Percentiles rank a stretch among this genome's conserved stretches.
These are phyloP conservation scores for Neurospora sublineolata DNA, from an alignment of 495 filamentous ascomycete species.

Conservation along the genomic window DNA sequence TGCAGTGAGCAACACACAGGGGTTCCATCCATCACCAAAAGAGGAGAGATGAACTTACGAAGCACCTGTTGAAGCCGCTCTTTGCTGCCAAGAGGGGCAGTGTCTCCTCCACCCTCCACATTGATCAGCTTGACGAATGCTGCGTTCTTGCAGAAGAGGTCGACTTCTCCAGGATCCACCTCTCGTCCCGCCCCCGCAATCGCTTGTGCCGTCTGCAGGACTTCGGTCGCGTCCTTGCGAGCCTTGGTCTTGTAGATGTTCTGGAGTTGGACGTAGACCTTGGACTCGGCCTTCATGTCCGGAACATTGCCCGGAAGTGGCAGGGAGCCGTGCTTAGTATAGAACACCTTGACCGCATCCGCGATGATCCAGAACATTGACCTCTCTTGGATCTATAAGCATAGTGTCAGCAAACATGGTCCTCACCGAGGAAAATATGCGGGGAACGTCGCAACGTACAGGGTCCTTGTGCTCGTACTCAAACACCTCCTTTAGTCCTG, in stretches of 20 bases:
- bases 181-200: conserved; percentile 36
- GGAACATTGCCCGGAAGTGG: conserved; percentile 82
- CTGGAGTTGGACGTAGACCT: conserved; percentile 83
- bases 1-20: neutral
- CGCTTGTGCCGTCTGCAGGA: conserved; percentile 54
- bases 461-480: conserved; percentile 40
- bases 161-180: conserved; percentile 67
- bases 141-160: conserved; percentile 90
- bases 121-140: conserved; percentile 83
- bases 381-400: conserved; percentile 26
- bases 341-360: conserved; percentile 65
- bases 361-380: conserved; percentile 84
- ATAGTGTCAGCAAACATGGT: conserved; percentile 6
- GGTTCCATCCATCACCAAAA: neutral
- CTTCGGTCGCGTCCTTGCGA: conserved; percentile 64
- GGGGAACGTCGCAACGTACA: conserved; percentile 20
- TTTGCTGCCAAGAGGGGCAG: conserved; percentile 4
- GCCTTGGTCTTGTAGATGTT: conserved; percentile 91
- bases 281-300: conserved; percentile 95
- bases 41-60: conserved; percentile 17
- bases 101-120: conserved; percentile 18
- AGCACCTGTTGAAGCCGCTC: conserved; percentile 20
- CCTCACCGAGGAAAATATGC: conserved; percentile 6
- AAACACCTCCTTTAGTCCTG: conserved; percentile 66
- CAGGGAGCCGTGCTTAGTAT: conserved; percentile 54